Percentiles rank a stretch among this genome's conserved stretches.
phyloP scores from a whole-genome alignment of 805 yeast species.

The Pichia ethanolica region DNA sequence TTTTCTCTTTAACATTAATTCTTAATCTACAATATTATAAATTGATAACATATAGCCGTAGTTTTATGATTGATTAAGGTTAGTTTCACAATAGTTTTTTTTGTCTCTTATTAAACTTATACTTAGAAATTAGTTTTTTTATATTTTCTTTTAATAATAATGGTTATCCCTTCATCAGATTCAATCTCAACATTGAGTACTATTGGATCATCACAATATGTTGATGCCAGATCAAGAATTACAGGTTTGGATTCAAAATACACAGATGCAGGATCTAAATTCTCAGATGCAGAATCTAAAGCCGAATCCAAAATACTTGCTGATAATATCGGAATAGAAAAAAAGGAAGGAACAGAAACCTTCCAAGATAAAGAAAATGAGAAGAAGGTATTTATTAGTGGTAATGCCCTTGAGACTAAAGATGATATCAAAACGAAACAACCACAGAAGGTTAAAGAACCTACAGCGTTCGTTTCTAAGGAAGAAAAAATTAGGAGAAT shows the following conservation, averaged over 20 bases:
- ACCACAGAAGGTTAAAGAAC: constrained; percentile 5
- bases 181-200: constrained; percentile 13
- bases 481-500: constrained; percentile 5
- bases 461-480: constrained; percentile 6
- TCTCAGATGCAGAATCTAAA: neutral
- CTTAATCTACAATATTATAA: too few species aligned
- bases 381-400: neutral
- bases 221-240: constrained; percentile 15
- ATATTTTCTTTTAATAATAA: neutral
- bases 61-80: too few species aligned
- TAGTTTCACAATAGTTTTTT: too few species aligned
- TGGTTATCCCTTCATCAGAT: constrained; percentile 6
- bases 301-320: too few species aligned
- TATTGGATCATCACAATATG: constrained; percentile 12
- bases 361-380: too few species aligned
- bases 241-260: neutral
- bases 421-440: constrained; percentile 2
- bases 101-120: too few species aligned
- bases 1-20: too few species aligned
- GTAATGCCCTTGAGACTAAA: neutral
- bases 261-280: neutral
- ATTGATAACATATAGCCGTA: too few species aligned
- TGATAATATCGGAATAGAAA: neutral
- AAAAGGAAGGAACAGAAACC: neutral
- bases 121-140: too few species aligned